Evolutionary conservation across 768 basidiomycete genomes (phyloP).

Genomic region (Tylopilus rubrobrunneus): DNA sequence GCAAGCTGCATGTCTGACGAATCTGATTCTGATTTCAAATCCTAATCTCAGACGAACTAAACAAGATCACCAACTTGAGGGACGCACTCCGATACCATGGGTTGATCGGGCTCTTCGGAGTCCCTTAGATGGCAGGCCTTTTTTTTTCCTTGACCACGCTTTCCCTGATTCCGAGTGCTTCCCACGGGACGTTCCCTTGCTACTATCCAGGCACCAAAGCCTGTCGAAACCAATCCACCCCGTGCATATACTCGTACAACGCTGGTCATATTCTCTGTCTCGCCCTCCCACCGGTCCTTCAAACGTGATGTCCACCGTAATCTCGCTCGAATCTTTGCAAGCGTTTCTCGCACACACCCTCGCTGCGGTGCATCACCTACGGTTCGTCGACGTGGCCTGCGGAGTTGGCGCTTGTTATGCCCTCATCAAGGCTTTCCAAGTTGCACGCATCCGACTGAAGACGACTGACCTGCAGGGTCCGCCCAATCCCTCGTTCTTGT

Average conservation of each 20-base stretch:
- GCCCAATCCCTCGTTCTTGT: conserved; percentile 14
- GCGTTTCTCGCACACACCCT: background rate
- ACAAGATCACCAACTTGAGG: too few relatives aligned
- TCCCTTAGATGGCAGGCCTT: background rate
- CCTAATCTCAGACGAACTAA: too few relatives aligned
- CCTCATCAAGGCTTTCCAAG: conserved; percentile 4
- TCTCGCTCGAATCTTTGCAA: conserved; percentile 3
- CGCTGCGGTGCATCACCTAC: background rate
- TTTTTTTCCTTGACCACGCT: background rate
- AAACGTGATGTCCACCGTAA: too few relatives aligned
- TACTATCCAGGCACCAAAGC: background rate
- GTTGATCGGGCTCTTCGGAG: too few relatives aligned
- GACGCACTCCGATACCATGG: too few relatives aligned
- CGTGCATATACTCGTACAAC: too few relatives aligned
- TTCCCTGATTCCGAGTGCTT: background rate
- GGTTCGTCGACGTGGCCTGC: conserved; percentile 3
- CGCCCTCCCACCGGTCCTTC: background rate
- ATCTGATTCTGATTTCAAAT: too few relatives aligned
- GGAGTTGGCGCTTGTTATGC: conserved; percentile 3
- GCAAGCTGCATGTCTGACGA: too few relatives aligned
- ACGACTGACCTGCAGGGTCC: conserved; percentile 24
- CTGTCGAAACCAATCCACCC: background rate
- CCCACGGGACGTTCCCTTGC: too few relatives aligned
- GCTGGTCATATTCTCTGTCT: background rate
- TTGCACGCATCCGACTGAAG: conserved; percentile 5